Evolutionary conservation across 345 rosid species (phyloP), one percentile per base, ranked within the genome.

Genomic region (Euphorbia peplus): DNA sequence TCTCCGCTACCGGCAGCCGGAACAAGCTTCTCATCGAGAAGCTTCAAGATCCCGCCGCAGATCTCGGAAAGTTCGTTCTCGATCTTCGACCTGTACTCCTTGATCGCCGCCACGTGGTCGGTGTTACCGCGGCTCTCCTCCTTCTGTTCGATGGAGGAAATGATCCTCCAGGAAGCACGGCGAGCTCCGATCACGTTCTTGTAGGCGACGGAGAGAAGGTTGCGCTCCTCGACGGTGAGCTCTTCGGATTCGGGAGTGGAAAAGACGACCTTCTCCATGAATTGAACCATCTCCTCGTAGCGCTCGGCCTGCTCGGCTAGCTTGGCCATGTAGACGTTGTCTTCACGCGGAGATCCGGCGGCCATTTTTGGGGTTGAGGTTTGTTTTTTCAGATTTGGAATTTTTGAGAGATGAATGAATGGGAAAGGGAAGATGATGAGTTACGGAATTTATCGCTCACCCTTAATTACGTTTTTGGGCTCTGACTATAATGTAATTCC

Each of bases 231-330:
- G 10, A 60, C 64, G 28, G 64, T 60, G 16, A 60, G 64, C 26
- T 60, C 64, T 5, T 60, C 64, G 14, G 64, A 60, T 60, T 60
- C 64, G 16, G 64, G 8, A 0, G 48, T 35, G 64, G 64, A 60
- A 21, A 60, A 60, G 64, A 60, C 64, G 13, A 60, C 64, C 25
- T 60, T 60, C 13, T 60, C 64, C 64, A 60, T 60, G 64, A 60
- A 60, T 60, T 60, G 64, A 28, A 60, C 64, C 64, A 60, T 60
- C 37, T 60, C 86, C 28, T 83, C 86, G 66, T 83, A 83, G 22
- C 86, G 83, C 72, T 83, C 86, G 11, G 86, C 86, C 67, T 82
- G 86, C 71, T 80, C 84, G 55, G 84, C 81, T 46, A 80, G 79
- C 77, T 81, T 81, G 56, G 84, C 84, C 66, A 72, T 73, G 80